Evolutionary conservation across 345 rosid genomes (phyloP).

Genomic region (Garcia nutans): DNA sequence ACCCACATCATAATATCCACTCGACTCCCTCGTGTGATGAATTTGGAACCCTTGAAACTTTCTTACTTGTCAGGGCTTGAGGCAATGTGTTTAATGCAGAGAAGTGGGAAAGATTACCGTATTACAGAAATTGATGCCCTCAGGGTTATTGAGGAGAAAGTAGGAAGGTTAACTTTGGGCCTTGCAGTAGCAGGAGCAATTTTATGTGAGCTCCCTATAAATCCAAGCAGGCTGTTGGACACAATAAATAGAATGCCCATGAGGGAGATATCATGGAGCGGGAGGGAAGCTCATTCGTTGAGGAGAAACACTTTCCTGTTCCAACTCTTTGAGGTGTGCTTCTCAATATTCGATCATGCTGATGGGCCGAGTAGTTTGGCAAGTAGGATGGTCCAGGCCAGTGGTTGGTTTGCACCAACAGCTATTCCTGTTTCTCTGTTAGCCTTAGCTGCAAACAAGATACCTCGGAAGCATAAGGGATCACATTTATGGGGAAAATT

Average conservation of each 20-base stretch:
- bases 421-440: slow-evolving; percentile 67
- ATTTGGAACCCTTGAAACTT: slow-evolving; percentile 78
- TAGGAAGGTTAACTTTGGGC: slow-evolving; percentile 74
- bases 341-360: slow-evolving; percentile 91
- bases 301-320: slow-evolving; percentile 60
- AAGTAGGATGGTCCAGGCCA: slow-evolving; percentile 80
- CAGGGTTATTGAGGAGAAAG: slow-evolving; percentile 76
- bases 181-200: slow-evolving; percentile 80
- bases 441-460: slow-evolving; percentile 71
- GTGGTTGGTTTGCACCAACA: slow-evolving; percentile 94
- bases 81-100: slow-evolving; percentile 85
- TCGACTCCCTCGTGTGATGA: slow-evolving; percentile 67
- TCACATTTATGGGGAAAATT: slow-evolving; percentile 55
- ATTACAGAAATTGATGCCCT: slow-evolving; percentile 68
- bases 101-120: slow-evolving; percentile 58
- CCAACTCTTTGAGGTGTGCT: slow-evolving; percentile 92
- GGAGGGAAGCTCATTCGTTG: slow-evolving; percentile 45
- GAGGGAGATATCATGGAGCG: slow-evolving; percentile 60
- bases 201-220: slow-evolving; percentile 84
- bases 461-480: slow-evolving; percentile 67
- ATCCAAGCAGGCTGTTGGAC: slow-evolving; percentile 81
- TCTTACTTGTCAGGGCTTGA: slow-evolving; percentile 80
- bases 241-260: slow-evolving; percentile 83
- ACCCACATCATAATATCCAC: slow-evolving; percentile 89
- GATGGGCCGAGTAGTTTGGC: slow-evolving; percentile 90